Evolutionary conservation across 768 basidiomycete species (phyloP), one percentile per base, ranked within the genome.

Genomic region (Neoboletus magnificus): DNA sequence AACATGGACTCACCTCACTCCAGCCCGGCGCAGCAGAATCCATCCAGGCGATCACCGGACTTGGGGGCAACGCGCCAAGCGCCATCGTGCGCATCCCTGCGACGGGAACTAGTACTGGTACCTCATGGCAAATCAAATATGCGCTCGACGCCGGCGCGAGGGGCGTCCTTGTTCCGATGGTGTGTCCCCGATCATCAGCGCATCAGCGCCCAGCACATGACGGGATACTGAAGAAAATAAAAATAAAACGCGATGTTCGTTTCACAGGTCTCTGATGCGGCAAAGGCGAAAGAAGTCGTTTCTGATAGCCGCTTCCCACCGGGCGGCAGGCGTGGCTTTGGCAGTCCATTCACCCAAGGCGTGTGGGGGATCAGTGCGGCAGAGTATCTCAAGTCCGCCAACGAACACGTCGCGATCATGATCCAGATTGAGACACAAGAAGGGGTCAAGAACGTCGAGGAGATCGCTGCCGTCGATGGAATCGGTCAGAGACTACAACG

Each of bases 101-200:
- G 9, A 87, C 86, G 2, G 86, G 84, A 0, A 64, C 76, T 27
- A 79, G 77, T 27, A 71, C 72, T 0, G 79, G 81, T 58, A 82
- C 83, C 3, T 76, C 77, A 52, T 87, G 85, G 85, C 85, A 87
- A 67, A 86, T 88, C 70, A 88, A 88, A 71, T 76, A 83, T 56
- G 85, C 82, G 1, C 76, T 88, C 30, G 86, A 88, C 62, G 81
- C 82, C 0, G 87, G 86, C 5, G 86, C 86, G 18, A 74, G 76
- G 27, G 85, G 87, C 0, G 71, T 87, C 5, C 62, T 89, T 40
- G 81, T 87, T 0, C 86, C 87, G 5, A 84, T 88, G 84, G 84
- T 87, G 60, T 59, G 11, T 16, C 53, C 35, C 16, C 2, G 7
- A 33, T 48, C 39, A 18, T 40, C 23, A 2, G 27, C 27, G 27